phyloP scores from a whole-genome alignment of 768 basidiomycete species.

The Polyporus arcularius region DNA sequence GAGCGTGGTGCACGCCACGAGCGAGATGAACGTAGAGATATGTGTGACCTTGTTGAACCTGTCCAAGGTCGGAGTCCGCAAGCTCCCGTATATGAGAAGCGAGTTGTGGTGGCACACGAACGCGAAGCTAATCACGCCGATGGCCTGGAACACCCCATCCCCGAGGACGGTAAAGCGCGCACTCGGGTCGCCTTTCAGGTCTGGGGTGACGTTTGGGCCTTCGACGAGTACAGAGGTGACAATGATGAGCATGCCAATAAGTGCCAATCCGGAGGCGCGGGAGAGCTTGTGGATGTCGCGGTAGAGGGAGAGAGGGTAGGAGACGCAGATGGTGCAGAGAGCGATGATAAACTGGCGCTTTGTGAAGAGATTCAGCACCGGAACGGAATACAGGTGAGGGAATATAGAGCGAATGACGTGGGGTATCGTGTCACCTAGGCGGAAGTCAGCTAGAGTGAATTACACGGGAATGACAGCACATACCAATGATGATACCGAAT shows the following conservation, averaged over 20 bases:
- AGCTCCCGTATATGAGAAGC: slow-evolving; percentile 90
- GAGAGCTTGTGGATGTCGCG: slow-evolving; percentile 98
- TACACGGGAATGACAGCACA: slow-evolving; percentile 51
- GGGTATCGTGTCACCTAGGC: slow-evolving; percentile 88
- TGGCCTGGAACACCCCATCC: slow-evolving; percentile 88
- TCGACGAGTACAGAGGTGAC: slow-evolving; percentile 83
- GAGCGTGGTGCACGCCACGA: slow-evolving; percentile 82
- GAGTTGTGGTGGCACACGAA: slow-evolving; percentile 99
- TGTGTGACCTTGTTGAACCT: slow-evolving; percentile 93
- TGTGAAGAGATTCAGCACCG: slow-evolving; percentile 74
- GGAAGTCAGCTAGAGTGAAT: not conserved
- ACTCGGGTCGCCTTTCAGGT: slow-evolving; percentile 75
- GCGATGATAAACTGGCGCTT: slow-evolving; percentile 90
- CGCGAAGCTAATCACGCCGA: slow-evolving; percentile 96
- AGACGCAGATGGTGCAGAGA: slow-evolving; percentile 84
- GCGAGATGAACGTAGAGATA: slow-evolving; percentile 80
- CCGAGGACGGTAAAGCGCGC: slow-evolving; percentile 75
- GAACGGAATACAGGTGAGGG: slow-evolving; percentile 61
- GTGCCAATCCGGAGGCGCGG: slow-evolving; percentile 87
- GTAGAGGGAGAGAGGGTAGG: slow-evolving; percentile 93
- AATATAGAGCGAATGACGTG: slow-evolving; percentile 89
- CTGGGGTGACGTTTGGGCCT: slow-evolving; percentile 71
- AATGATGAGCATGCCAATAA: slow-evolving; percentile 93
- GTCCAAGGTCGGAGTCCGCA: slow-evolving; percentile 92
- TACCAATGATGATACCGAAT: slow-evolving; percentile 50